Evolutionary conservation across 2,329 filamentous ascomycete species (phyloP), one percentile per base, ranked within the genome.

Genomic region (Fusarium pseudoanthophilum): DNA sequence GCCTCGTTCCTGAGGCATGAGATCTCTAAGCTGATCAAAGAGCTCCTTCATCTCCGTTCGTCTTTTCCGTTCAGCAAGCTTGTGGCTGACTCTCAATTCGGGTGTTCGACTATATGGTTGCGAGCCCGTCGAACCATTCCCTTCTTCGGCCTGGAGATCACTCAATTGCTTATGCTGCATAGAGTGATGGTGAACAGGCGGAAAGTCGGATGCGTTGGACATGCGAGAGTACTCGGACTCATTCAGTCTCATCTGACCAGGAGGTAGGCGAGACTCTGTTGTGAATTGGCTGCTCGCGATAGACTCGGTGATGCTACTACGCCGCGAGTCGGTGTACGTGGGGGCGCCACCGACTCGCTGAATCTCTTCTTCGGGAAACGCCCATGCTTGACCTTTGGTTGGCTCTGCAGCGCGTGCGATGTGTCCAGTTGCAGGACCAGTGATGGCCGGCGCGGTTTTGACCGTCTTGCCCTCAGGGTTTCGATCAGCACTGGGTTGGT

Each of bases 21-120:
- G 85, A 74, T 93, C 91, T 74, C 94, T 90, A 14, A 96, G 84
- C 75, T 94, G 92, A 74, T 96, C 93, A 78, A 96, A 96, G 0
- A 96, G 84, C 77, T 93, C 92, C 83, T 96, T 96, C 93, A 96
- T 96, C 80, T 96, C 93, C 14, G 93, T 95, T 69, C 93, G 87
- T 43, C 93, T 89, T 84, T 96, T 96, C 42, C 93, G 88, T 82
- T 96, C 93, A 0, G 93, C 93, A 63, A 96, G 88, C 82, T 96
- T 96, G 83, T 96, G 93, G 78, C 93, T 95, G 55, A 95, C 89
- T 28, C 93, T 89, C 43, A 96, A 85, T 81, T 96, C 93, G 1
- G 93, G 93, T 0, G 93, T 96, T 45, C 93, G 86, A 76, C 93
- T 95, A 81, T 96, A 96, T 4, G 93, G 94, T 72, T 94, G 92